phyloP scores from a whole-genome alignment of 257 asterid species.

The Fraxinus quadrangulata region DNA sequence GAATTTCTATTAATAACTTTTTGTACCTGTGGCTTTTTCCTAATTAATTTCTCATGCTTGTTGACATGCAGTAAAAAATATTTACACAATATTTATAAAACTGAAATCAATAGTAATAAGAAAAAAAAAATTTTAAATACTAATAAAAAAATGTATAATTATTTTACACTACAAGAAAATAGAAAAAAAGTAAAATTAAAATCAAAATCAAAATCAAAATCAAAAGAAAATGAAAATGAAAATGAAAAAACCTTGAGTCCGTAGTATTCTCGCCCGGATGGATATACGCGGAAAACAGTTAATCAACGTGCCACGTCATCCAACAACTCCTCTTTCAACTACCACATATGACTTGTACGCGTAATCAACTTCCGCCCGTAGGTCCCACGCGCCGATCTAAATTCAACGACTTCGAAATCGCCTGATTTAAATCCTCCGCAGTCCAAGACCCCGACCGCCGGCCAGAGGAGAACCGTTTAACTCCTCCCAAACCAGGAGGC shows the following conservation, averaged over 20 bases:
- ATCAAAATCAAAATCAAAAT: not conserved
- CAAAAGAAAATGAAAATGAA: not conserved
- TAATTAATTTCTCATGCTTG: no score
- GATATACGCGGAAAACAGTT: not conserved
- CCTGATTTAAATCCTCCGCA: constrained; percentile 50
- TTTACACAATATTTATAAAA: no score
- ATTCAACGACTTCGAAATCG: constrained; percentile 23
- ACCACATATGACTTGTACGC: constrained; percentile 11
- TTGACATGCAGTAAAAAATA: no score
- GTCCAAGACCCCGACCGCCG: constrained; percentile 63
- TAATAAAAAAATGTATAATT: no score
- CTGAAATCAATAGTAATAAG: no score
- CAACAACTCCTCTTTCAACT: constrained; percentile 20
- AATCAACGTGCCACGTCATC: constrained; percentile 18
- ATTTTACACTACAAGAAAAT: no score
- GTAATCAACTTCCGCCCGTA: constrained; percentile 28
- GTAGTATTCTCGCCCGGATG: constrained; percentile 6
- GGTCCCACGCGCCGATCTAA: constrained; percentile 35
- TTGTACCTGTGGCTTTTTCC: no score
- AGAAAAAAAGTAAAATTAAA: not conserved
- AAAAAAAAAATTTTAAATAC: no score
- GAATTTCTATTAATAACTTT: no score
- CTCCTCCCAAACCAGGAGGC: constrained; percentile 66
- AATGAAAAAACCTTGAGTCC: not conserved
- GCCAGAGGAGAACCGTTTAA: constrained; percentile 68